Conservation (phyloP, 305 asterid genomes). For the Fraxinus floribunda region DNA sequence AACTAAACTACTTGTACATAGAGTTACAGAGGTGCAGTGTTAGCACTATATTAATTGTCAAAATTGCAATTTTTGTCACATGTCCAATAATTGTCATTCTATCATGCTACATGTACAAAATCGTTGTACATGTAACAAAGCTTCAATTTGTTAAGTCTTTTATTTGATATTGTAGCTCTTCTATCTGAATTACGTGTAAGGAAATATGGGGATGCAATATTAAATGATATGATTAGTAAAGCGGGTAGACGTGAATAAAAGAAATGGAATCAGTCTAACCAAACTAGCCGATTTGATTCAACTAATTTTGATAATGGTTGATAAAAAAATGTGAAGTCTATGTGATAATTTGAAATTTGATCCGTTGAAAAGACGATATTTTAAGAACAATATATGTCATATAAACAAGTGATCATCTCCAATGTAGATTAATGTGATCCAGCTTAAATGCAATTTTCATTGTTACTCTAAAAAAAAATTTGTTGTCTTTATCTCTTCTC, state of each 20-base stretch:
- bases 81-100: no score
- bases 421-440: not conserved
- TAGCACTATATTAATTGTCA: no score
- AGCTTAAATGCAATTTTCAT: not conserved
- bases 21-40: no score
- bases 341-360: not conserved
- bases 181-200: not conserved
- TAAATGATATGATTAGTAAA: not conserved
- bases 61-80: no score
- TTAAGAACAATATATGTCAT: not conserved
- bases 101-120: not conserved
- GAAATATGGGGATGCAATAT: not conserved
- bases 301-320: not conserved
- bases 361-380: not conserved
- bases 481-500: conserved; percentile 30
- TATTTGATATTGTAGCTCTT: not conserved
- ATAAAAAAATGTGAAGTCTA: not conserved
- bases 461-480: not conserved
- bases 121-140: not conserved
- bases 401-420: not conserved
- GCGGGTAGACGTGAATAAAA: not conserved
- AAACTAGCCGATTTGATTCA: not conserved
- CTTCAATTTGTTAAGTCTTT: no score
- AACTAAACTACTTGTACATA: no score
- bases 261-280: not conserved